A percentile compares a stretch with the other conserved stretches of the same genome.
These are phyloP conservation scores for Entomortierella chlamydospora DNA, from an alignment of 192 early-diverging fungal species.

Conservation along the genomic window DNA sequence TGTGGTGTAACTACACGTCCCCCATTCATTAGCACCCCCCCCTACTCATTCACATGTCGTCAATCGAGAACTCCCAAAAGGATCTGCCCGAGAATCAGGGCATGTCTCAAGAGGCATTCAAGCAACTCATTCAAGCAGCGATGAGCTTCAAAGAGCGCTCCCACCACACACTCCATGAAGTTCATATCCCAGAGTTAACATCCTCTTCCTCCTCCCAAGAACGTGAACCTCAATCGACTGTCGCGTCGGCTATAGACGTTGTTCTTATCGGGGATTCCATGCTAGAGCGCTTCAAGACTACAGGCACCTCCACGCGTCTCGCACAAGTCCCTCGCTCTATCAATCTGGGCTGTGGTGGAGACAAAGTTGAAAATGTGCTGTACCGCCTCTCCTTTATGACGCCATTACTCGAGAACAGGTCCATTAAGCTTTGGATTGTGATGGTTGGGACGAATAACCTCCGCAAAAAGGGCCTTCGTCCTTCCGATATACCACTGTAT, in stretches of 20 bases:
- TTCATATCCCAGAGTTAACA: conserved; percentile 4
- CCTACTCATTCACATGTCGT: background rate
- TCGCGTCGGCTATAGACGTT: background rate
- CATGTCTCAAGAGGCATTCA: conserved; percentile 4
- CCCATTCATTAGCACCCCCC: background rate
- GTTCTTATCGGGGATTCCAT: conserved; percentile 21
- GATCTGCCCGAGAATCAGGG: conserved; percentile 10
- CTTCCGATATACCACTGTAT: conserved; percentile 1
- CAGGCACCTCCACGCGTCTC: conserved; percentile 1
- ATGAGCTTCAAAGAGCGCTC: conserved; percentile 23
- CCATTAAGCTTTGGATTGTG: conserved; percentile 19
- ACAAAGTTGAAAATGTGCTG: conserved; percentile 26
- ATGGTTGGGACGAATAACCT: conserved; percentile 24
- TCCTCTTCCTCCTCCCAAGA: background rate
- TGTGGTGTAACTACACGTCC: too few relatives aligned
- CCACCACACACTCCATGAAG: background rate
- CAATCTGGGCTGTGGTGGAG: conserved; percentile 23
- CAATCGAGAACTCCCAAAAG: background rate
- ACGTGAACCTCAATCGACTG: background rate
- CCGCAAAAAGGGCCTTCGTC: conserved; percentile 19
- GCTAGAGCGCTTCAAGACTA: conserved; percentile 26
- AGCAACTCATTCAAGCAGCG: background rate
- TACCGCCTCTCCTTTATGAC: conserved; percentile 18
- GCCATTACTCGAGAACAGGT: background rate
- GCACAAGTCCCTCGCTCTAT: conserved; percentile 7